Evolutionary conservation across 305 asterid species (phyloP).

Genomic region (Fraxinus sp.): DNA sequence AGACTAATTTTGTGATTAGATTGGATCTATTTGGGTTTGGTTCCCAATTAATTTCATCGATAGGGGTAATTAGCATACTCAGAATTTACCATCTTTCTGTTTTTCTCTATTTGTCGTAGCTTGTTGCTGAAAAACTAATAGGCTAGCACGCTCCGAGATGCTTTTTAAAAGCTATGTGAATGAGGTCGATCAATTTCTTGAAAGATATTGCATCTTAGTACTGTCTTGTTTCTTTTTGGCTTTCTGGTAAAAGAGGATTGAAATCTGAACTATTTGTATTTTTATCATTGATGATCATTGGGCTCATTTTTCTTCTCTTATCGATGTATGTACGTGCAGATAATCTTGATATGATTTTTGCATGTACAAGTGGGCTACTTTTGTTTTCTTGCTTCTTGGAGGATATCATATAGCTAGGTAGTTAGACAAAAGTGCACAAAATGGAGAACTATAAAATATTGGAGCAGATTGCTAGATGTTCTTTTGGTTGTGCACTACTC

Average conservation of each 20-base stretch:
- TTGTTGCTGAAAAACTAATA: no score
- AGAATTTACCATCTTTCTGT: no score
- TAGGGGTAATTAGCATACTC: no score
- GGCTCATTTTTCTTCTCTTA: background rate
- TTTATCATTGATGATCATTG: constrained; percentile 8
- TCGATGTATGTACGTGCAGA: background rate
- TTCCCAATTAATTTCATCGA: no score
- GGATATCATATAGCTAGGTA: constrained; percentile 7
- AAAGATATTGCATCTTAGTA: background rate
- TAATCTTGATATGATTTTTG: background rate
- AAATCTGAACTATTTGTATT: constrained; percentile 9
- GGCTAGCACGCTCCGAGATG: no score
- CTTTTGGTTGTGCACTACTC: constrained; percentile 89
- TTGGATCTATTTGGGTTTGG: no score
- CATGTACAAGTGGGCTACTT: constrained; percentile 20
- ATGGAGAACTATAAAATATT: constrained; percentile 85
- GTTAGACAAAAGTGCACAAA: constrained; percentile 21
- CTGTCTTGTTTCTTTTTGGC: background rate
- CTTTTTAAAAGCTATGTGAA: no score
- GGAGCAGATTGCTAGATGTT: constrained; percentile 96
- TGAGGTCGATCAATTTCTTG: no score
- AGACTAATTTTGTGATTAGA: no score
- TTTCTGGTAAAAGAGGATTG: background rate
- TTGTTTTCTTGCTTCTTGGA: constrained; percentile 13
- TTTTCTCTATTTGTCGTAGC: no score